Evolutionary conservation across 1,284 basidiomycete genomes (phyloP), one percentile per base, ranked within the genome.

Genomic region (Peniophora sp.): DNA sequence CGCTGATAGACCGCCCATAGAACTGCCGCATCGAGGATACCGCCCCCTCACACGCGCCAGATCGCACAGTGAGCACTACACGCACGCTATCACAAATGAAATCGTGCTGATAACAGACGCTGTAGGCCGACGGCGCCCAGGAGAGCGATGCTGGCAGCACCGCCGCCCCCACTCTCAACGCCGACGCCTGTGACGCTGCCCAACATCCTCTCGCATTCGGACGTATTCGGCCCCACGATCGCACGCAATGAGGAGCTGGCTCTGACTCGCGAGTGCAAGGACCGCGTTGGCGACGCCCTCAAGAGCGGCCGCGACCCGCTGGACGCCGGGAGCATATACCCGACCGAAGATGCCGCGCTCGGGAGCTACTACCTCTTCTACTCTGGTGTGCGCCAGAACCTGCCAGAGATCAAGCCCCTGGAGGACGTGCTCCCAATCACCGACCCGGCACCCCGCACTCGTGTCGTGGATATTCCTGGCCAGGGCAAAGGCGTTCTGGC

Each of bases 401-500:
- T 45, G 20, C 18, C 43, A n/a, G 17, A n/a, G 20, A n/a, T 45
- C 20, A n/a, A 22, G 2, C 43, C 23, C 43, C 27, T 32, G 27
- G 6, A 32, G 27, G 27, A 32, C 12, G 27, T 32, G 5, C 23
- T 22, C 12, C 43, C 43, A 9, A 22, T 45, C 10, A n/a, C 43
- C 18, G 18, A 23, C 43, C 20, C 14, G 12, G 43, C 43, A 15
- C 20, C 14, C 43, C 43, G 23, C 43, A 24, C 23, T 22, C 12
- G 22, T 9, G 23, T 45, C 43, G 23, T 45, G 20, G 58, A 60
- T 20, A 49, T 64, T 24, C 54, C 54, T 0, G 55, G 56, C 42
- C 60, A 59, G 35, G 64, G 64, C 10, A 55, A 57, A 47, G 62
- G 61, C 17, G 41, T 61, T 24, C 39, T 64, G 32, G 60, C 64